Evolutionary conservation across 2,329 filamentous ascomycete species (phyloP).

Genomic region (Phialophora expanda): DNA sequence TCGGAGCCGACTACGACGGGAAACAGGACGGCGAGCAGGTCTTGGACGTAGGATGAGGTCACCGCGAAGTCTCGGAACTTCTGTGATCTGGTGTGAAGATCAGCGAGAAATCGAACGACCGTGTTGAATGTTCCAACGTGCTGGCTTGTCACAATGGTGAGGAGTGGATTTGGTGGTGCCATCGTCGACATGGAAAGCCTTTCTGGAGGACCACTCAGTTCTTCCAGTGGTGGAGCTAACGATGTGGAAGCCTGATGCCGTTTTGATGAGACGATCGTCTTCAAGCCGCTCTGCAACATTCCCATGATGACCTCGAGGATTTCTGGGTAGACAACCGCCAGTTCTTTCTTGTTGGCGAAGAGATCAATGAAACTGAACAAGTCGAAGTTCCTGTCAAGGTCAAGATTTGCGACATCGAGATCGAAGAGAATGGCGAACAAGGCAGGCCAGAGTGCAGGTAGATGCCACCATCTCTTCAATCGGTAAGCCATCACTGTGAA

Average conservation of each 20-base stretch:
- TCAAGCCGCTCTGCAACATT: conserved; percentile 86
- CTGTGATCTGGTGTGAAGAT: conserved; percentile 75
- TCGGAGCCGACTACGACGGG: conserved; percentile 88
- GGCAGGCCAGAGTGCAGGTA: conserved; percentile 82
- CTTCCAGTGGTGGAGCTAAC: conserved; percentile 31
- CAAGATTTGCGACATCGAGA: conserved; percentile 74
- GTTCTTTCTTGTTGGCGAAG: conserved; percentile 63
- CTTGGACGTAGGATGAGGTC: conserved; percentile 78
- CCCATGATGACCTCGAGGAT: conserved; percentile 78
- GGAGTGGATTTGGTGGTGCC: conserved; percentile 39
- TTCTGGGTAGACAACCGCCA: conserved; percentile 75
- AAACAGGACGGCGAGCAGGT: conserved; percentile 80
- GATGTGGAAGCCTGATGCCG: conserved; percentile 45
- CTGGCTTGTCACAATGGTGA: conserved; percentile 50
- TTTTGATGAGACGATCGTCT: conserved; percentile 67
- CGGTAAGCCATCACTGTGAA: conserved; percentile 84
- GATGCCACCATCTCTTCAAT: conserved; percentile 86
- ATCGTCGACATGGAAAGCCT: conserved; percentile 40
- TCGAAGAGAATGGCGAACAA: conserved; percentile 90
- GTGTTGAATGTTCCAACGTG: conserved; percentile 73
- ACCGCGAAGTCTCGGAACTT: conserved; percentile 83
- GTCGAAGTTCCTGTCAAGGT: conserved; percentile 75
- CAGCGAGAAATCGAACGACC: conserved; percentile 77
- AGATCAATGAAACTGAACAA: conserved; percentile 73
- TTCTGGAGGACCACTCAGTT: conserved; percentile 49